Conservation (phyloP, 1,139 yeast genomes). For the Hanseniaspora sp. region DNA sequence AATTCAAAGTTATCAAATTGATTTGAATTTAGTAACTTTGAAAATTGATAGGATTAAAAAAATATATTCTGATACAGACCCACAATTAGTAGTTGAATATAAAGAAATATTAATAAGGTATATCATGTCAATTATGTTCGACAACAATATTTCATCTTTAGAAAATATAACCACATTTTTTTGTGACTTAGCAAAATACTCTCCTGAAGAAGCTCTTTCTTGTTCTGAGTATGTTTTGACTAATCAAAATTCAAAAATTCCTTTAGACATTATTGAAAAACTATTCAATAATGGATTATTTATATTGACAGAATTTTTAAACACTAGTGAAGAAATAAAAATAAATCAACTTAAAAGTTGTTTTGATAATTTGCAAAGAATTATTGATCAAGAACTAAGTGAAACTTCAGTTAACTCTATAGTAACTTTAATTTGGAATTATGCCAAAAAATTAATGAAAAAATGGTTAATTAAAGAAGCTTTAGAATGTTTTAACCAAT, state of each 20-base stretch:
- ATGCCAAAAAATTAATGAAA: slow-evolving; percentile 25
- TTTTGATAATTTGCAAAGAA: slow-evolving; percentile 25
- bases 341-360: slow-evolving; percentile 18
- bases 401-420: slow-evolving; percentile 24
- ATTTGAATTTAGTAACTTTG: too few species aligned
- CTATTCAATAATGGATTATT: slow-evolving; percentile 20
- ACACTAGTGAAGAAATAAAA: slow-evolving; percentile 14
- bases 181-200: slow-evolving; percentile 20
- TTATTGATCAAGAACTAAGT: slow-evolving; percentile 22
- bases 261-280: slow-evolving; percentile 21
- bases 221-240: slow-evolving; percentile 28
- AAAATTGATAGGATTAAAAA: too few species aligned
- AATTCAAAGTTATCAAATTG: too few species aligned
- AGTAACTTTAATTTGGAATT: slow-evolving; percentile 30
- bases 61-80: too few species aligned
- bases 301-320: slow-evolving; percentile 16
- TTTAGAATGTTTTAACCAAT: slow-evolving; percentile 26
- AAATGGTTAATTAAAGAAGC: slow-evolving; percentile 20
- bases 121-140: too few species aligned
- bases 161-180: slow-evolving; percentile 18
- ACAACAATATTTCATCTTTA: background rate
- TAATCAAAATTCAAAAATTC: slow-evolving; percentile 23
- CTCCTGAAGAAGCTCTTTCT: slow-evolving; percentile 25
- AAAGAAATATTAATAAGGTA: too few species aligned
- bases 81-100: too few species aligned